These are phyloP conservation scores for Trichophyton simii DNA, from an alignment of 2,329 filamentous ascomycete genomes.

Conservation along the genomic window DNA sequence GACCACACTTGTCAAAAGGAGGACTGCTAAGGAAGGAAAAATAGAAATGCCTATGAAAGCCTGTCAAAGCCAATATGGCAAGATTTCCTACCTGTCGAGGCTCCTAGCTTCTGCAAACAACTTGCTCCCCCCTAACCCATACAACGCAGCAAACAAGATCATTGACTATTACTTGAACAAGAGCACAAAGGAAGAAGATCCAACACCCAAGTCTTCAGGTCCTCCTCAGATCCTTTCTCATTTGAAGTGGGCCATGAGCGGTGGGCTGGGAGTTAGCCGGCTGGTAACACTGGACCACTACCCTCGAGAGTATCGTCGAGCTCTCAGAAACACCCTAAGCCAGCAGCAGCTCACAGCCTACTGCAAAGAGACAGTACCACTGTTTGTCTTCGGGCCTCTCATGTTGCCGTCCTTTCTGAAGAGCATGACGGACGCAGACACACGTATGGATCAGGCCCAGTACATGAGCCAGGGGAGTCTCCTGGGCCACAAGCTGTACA, in stretches of 20 bases:
- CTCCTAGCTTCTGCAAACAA: not conserved
- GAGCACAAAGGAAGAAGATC: not conserved
- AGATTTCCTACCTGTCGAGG: not conserved
- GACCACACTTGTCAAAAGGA: too few relatives aligned
- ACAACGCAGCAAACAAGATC: not conserved
- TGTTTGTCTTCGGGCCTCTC: conserved; percentile 21
- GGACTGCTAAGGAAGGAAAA: not conserved
- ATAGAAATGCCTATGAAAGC: not conserved
- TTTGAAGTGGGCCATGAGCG: not conserved
- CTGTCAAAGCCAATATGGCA: not conserved
- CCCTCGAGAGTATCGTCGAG: conserved; percentile 18
- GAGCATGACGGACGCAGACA: conserved; percentile 16
- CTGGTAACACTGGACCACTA: conserved; percentile 8
- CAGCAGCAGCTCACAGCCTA: conserved; percentile 14
- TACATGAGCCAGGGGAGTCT: conserved; percentile 22
- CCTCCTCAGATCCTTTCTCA: not conserved
- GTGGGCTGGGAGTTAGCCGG: not conserved
- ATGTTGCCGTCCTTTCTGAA: conserved; percentile 24
- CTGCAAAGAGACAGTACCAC: conserved; percentile 13
- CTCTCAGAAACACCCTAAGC: conserved; percentile 17
- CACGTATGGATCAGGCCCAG: conserved; percentile 13
- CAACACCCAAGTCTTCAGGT: not conserved
- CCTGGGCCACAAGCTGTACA: conserved; percentile 18
- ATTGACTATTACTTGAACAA: not conserved
- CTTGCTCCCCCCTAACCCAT: not conserved